phyloP scores from a whole-genome alignment of 352 stramenopile species.

The Globisporangium solare region DNA sequence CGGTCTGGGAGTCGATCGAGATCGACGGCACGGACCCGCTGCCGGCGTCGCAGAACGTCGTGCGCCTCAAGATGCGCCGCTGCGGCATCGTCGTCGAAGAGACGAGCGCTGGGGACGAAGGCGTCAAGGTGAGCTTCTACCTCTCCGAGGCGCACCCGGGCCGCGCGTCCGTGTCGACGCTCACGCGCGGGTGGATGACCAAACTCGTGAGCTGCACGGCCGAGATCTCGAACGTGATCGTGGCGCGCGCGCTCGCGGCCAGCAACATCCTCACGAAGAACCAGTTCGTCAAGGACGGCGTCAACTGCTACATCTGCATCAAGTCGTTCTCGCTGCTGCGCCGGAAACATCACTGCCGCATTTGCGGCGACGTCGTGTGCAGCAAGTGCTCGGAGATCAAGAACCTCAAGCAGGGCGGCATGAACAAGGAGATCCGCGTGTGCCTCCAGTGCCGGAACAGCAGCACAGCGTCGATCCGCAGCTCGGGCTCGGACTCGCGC shows the following conservation, averaged over 20 bases:
- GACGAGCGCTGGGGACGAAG: conserved; percentile 36
- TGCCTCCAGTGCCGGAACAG: conserved; percentile 59
- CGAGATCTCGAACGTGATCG: conserved; percentile 60
- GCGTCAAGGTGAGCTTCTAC: conserved; percentile 64
- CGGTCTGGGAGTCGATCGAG: conserved; percentile 84
- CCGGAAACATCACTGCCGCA: conserved; percentile 81
- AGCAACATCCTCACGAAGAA: conserved; percentile 68
- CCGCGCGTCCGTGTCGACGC: conserved; percentile 56
- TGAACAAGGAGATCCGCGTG: conserved; percentile 75
- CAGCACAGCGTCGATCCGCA: conserved; percentile 58
- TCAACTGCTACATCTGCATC: conserved; percentile 64
- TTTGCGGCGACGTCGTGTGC: conserved; percentile 83
- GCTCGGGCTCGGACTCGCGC: conserved; percentile 32
- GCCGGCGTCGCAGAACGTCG: conserved; percentile 72
- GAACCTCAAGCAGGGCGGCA: conserved; percentile 51
- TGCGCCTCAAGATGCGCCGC: conserved; percentile 71
- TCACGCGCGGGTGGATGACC: conserved; percentile 80
- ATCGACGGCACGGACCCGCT: conserved; percentile 71
- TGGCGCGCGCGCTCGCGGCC: conserved; percentile 55
- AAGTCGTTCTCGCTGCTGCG: conserved; percentile 75
- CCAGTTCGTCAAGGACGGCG: conserved; percentile 75
- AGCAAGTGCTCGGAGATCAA: conserved; percentile 83
- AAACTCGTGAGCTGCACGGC: conserved; percentile 73
- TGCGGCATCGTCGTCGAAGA: conserved; percentile 82
- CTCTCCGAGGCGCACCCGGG: conserved; percentile 73